These are phyloP conservation scores for Entophlyctis luteolus DNA, from an alignment of 192 early-diverging fungal species.

Conservation along the genomic window DNA sequence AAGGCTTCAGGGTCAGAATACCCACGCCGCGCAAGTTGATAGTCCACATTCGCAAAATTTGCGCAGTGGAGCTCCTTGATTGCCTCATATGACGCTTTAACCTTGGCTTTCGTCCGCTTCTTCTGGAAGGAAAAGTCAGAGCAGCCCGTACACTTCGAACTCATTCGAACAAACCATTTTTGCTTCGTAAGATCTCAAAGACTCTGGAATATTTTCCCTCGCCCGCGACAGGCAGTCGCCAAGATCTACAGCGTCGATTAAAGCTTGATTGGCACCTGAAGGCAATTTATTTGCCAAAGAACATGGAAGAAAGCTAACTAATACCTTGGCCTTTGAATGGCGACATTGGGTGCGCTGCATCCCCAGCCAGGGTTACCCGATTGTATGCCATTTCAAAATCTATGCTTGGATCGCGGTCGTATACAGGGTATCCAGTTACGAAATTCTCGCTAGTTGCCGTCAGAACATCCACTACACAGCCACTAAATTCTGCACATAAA, in stretches of 20 bases:
- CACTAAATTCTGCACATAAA: not conserved
- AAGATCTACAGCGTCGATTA: constrained; percentile 20
- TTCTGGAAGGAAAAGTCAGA: not conserved
- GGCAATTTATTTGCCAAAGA: not conserved
- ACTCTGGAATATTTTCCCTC: not conserved
- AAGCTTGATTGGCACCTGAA: constrained; percentile 22
- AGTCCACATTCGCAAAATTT: constrained; percentile 2
- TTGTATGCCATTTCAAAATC: not conserved
- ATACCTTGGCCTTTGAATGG: constrained; percentile 26
- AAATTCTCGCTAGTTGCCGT: not conserved
- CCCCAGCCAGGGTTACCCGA: constrained; percentile 10
- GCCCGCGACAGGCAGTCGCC: not conserved
- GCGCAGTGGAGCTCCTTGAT: constrained; percentile 6
- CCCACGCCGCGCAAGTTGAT: constrained; percentile 11
- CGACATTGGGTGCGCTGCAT: constrained; percentile 20
- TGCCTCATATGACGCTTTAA: constrained; percentile 12
- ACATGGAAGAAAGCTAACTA: not conserved
- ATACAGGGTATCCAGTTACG: constrained; percentile 26
- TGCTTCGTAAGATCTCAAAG: constrained; percentile 11
- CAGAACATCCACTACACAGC: not conserved
- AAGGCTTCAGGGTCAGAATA: constrained; percentile 5
- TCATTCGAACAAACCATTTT: constrained; percentile 19
- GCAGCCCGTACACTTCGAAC: not conserved
- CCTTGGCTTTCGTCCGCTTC: constrained; percentile 12
- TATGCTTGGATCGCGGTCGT: constrained; percentile 20